A percentile compares a stretch with the other conserved stretches of the same genome.
phyloP scores from a whole-genome alignment of 306 rosid species.

The Ochetophila trinervis region DNA sequence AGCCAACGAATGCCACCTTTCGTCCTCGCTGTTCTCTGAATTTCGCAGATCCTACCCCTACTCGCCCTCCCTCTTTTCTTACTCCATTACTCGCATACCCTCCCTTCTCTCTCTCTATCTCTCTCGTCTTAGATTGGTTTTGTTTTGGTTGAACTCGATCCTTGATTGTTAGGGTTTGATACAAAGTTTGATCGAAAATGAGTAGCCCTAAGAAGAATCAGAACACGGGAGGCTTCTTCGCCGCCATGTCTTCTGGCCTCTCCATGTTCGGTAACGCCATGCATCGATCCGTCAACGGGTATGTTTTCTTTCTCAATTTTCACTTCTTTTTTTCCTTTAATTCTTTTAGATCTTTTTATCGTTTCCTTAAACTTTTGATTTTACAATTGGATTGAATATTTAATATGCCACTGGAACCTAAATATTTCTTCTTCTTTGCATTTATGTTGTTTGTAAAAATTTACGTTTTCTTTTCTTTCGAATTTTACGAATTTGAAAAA shows the following conservation, averaged over 20 bases:
- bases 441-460: no score
- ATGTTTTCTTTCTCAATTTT: background rate
- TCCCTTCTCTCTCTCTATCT: background rate
- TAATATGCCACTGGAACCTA: no score
- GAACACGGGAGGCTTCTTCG: slow-evolving; percentile 59
- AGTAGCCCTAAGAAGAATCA: slow-evolving; percentile 49
- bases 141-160: background rate
- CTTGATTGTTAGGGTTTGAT: slow-evolving; percentile 26
- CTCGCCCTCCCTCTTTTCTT: background rate
- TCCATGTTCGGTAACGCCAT: slow-evolving; percentile 70
- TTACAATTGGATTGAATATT: no score
- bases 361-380: no score
- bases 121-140: background rate
- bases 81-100: background rate
- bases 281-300: slow-evolving; percentile 97
- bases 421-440: no score
- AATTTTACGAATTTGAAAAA: no score
- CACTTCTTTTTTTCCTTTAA: background rate
- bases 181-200: slow-evolving; percentile 55
- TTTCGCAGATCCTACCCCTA: slow-evolving; percentile 6
- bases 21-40: slow-evolving; percentile 12
- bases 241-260: slow-evolving; percentile 68
- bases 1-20: slow-evolving; percentile 5
- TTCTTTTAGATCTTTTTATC: background rate
- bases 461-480: no score